Base-by-base conservation (phyloP, 2,329 filamentous ascomycete genomes). In the Trichoderma sp. region DNA sequence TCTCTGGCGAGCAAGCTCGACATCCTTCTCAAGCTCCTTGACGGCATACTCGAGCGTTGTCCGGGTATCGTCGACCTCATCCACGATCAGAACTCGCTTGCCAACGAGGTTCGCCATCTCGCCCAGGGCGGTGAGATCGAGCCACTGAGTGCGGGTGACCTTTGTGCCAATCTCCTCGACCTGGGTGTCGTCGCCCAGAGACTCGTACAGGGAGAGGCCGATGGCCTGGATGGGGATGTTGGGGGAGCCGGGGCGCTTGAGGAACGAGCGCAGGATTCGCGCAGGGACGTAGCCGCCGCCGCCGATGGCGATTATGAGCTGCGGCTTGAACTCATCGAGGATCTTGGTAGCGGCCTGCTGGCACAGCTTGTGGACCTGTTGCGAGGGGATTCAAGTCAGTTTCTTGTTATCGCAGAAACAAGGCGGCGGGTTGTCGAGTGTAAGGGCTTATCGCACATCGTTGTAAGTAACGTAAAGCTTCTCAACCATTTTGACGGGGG, bases 201-300 rank as follows among this genome's bases (percentile, higher is more conserved):
- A 86, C 83, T 99, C 95, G 85, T 99, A 99, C 67, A 99, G 90
- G 25, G 94, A 98, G 71, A 99, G 90, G 58, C 95, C 95, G 79
- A 99, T 99, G 72, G 95, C 95, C 86, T 99, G 95, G 81, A 99
- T 99, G 73, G 95, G 94, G 76, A 99, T 99, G 84, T 99, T 99
- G 81, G 93, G 89, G 70, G 85, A 87, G 74, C 91, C 92, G 69
- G 92, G 86, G 78, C 89, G 88, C 86, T 97, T 97, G 80, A 99
- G 91, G 86, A 99, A 99, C 22, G 95, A 98, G 71, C 95, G 92
- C 71, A 99, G 88, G 80, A 99, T 99, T 75, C 95, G 92, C 54
- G 95, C 95, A 70, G 95, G 95, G 48, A 99, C 93, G 81, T 97
- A 99, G 76, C 95, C 95, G 75, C 95, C 95, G 72, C 95, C 95